phyloP scores from a whole-genome alignment of 2,329 filamentous ascomycete species.

The Cladosporium sp. region DNA sequence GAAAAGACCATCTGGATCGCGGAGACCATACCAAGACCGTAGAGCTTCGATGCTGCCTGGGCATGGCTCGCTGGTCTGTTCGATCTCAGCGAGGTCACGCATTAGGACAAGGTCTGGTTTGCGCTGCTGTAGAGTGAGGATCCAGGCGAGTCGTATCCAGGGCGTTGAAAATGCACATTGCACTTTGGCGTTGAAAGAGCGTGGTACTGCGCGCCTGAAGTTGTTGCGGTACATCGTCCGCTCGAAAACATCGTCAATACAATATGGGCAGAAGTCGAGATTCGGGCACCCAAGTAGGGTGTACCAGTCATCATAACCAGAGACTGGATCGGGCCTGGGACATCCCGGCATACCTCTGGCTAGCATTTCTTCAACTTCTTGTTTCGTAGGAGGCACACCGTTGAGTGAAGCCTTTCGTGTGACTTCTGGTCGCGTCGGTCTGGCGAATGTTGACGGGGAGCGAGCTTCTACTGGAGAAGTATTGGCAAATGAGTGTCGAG shows the following conservation, averaged over 20 bases:
- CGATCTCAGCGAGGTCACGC: conserved; percentile 62
- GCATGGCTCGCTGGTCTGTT: conserved; percentile 55
- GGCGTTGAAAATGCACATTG: conserved; percentile 75
- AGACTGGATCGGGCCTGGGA: conserved; percentile 58
- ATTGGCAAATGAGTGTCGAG: conserved; percentile 16
- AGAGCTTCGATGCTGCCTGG: conserved; percentile 52
- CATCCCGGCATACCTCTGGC: conserved; percentile 58
- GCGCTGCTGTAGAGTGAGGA: conserved; percentile 69
- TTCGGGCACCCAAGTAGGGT: conserved; percentile 65
- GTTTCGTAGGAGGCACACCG: conserved; percentile 19
- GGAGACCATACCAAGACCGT: conserved; percentile 71
- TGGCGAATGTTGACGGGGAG: conserved; percentile 11
- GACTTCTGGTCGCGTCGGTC: neutral
- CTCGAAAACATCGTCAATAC: conserved; percentile 66
- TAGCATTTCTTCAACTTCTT: conserved; percentile 46
- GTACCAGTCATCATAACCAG: conserved; percentile 73
- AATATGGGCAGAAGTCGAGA: conserved; percentile 79
- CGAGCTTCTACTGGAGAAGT: conserved; percentile 13
- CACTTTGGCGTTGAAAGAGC: conserved; percentile 55
- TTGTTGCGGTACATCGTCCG: conserved; percentile 63
- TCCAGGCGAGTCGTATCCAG: conserved; percentile 82
- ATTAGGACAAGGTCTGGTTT: conserved; percentile 65
- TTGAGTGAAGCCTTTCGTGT: conserved; percentile 6
- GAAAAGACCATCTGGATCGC: conserved; percentile 62
- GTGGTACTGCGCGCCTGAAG: conserved; percentile 60